Evolutionary conservation across 2,329 filamentous ascomycete species (phyloP), one percentile per base, ranked within the genome.

Genomic region (Aspergillus sp.): DNA sequence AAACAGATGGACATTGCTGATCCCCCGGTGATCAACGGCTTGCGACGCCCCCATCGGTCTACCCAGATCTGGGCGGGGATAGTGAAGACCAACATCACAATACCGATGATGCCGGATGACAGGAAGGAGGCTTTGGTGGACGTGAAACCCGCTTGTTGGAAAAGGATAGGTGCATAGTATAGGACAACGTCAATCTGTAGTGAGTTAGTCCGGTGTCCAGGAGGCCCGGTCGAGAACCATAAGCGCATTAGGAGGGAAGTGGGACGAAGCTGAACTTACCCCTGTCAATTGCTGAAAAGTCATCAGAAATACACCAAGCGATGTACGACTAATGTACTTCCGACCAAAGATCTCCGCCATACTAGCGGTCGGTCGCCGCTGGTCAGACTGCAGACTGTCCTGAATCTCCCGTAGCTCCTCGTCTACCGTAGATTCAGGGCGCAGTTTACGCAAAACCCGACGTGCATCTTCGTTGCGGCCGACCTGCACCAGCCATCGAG

Each of bases 111-210:
- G 1, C 71, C 71, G 12, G 72, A 72, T 8, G 71, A 69, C 0
- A 73, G 63, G 8, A 74, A 64, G 0, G 70, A 71, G 3, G 65
- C 58, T 3, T 61, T 61, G 1, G 63, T 68, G 3, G 49, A 63
- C 10, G 56, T 60, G 17, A 73, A 64, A 2, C 71, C 71, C 17
- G 70, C 70, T 54, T 72, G 69, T 45, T 69, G 63, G 54, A 73
- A 73, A 4, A 73, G 61, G 25, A 72, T 70, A 0, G 72, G 70
- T 0, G 71, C 71, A 36, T 73, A 73, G 57, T 73, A 73, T 55
- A 73, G 19, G n/a, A 65, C 61, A 2, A 61, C 63, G 23, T 63
- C 63, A 21, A 64, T 64, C 62, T 64, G 21, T 13, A 13, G 32
- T 13, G 1, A 6, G 2, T 36, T 13, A 36, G 32, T 36, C 32